A percentile compares a stretch with the other conserved stretches of the same genome.
Evolutionary conservation across 2,329 filamentous ascomycete genomes (phyloP).

Genomic region (Sclerotinia borealis): DNA sequence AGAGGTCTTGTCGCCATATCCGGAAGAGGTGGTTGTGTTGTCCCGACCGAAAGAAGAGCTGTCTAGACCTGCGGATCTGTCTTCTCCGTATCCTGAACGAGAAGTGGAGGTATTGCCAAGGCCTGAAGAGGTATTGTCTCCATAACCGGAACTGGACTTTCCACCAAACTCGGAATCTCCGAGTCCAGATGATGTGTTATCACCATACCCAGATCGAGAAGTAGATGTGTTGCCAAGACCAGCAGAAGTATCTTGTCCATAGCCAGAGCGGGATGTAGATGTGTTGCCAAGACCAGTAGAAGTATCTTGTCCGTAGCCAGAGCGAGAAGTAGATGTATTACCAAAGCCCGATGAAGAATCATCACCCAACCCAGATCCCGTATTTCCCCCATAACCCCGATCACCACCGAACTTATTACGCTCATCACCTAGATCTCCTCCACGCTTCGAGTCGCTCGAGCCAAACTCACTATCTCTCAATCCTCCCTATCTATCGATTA

Average conservation of each 20-base stretch:
- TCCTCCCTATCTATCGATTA: constrained; percentile 25
- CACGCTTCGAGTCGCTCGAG: constrained; percentile 11
- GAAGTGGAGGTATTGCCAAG: not conserved
- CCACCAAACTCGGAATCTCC: too few relatives aligned
- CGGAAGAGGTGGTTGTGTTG: not conserved
- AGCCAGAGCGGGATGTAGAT: constrained; percentile 19
- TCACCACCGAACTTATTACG: constrained; percentile 9
- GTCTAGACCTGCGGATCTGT: not conserved
- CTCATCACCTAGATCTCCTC: not conserved
- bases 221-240: constrained; percentile 9
- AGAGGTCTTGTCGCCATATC: constrained; percentile 9
- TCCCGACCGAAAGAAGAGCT: not conserved
- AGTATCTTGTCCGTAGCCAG: not conserved
- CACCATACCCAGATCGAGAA: not conserved
- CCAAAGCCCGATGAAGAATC: constrained; percentile 15
- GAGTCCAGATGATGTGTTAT: not conserved
- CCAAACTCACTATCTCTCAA: constrained; percentile 17
- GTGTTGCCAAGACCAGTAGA: not conserved
- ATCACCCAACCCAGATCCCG: constrained; percentile 19
- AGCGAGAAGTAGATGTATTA: constrained; percentile 19
- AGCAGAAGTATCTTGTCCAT: constrained; percentile 2
- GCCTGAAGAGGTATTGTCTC: not conserved
- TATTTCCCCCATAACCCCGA: constrained; percentile 9
- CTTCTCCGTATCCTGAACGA: not conserved
- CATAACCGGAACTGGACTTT: not conserved